Evolutionary conservation across 345 rosid genomes (phyloP).

Genomic region (Melastoma malabathricum): DNA sequence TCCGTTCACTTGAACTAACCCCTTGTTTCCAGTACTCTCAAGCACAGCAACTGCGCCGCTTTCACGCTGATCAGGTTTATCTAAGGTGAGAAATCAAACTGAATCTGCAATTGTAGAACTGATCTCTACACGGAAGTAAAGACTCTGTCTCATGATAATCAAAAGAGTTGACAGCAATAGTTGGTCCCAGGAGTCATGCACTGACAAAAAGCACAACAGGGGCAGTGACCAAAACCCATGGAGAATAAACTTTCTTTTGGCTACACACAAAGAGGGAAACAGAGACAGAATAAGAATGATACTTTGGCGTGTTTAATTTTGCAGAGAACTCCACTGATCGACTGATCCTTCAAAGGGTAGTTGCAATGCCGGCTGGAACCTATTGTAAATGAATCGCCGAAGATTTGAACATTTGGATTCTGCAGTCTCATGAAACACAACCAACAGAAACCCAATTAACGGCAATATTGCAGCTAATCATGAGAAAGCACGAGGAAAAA

Average conservation of each 20-base stretch:
- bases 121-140: slow-evolving; percentile 27
- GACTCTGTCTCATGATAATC: not conserved
- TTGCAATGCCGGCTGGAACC: slow-evolving; percentile 48
- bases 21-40: slow-evolving; percentile 61
- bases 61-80: slow-evolving; percentile 74
- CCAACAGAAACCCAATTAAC: not conserved
- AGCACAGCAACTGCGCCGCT: slow-evolving; percentile 44
- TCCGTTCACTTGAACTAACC: slow-evolving; percentile 58
- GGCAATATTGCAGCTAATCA: not conserved
- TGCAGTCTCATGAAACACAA: slow-evolving; percentile 17
- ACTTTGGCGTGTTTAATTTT: slow-evolving; percentile 62
- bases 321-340: slow-evolving; percentile 34
- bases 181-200: too few relatives aligned
- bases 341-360: slow-evolving; percentile 38
- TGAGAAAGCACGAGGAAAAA: not conserved
- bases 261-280: not conserved
- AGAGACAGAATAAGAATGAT: slow-evolving; percentile 3
- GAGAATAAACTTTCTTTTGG: too few relatives aligned
- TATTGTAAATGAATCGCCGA: slow-evolving; percentile 25
- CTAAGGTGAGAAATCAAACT: slow-evolving; percentile 58
- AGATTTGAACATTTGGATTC: slow-evolving; percentile 45
- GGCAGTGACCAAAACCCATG: too few relatives aligned
- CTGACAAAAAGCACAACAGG: too few relatives aligned
- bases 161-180: not conserved
- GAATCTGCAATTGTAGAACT: slow-evolving; percentile 45